A percentile compares a stretch with the other conserved stretches of the same genome.
These are phyloP conservation scores for Epicoccum nigrum DNA, from an alignment of 2,329 filamentous ascomycete species.

Conservation along the genomic window DNA sequence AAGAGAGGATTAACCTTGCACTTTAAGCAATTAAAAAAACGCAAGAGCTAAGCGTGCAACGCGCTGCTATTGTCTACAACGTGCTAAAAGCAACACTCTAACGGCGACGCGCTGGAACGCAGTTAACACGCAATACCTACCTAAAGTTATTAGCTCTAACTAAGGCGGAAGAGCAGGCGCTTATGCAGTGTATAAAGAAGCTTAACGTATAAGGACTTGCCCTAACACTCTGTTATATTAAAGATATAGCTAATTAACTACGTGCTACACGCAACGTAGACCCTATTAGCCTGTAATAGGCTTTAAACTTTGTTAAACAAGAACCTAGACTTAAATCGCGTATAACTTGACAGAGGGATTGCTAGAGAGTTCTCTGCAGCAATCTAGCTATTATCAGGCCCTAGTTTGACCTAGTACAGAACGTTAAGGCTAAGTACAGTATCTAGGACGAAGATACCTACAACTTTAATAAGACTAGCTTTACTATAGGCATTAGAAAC, in stretches of 20 bases:
- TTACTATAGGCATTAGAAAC: conserved; percentile 18
- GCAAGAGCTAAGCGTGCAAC: background rate
- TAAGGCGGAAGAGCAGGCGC: conserved; percentile 11
- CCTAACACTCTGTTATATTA: conserved; percentile 10
- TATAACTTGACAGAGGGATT: conserved; percentile 7
- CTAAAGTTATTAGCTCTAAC: conserved; percentile 10
- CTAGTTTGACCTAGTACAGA: background rate
- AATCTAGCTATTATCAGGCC: background rate
- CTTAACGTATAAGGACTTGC: conserved; percentile 13
- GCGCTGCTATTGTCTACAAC: background rate
- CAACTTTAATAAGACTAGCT: conserved; percentile 27
- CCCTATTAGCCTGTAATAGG: conserved; percentile 17
- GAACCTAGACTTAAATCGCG: conserved; percentile 13
- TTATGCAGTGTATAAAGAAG: conserved; percentile 10
- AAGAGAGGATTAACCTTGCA: background rate
- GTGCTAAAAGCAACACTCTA: conserved; percentile 11
- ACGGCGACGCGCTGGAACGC: conserved; percentile 3
- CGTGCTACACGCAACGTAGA: background rate
- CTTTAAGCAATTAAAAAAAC: background rate
- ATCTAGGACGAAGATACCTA: conserved; percentile 18
- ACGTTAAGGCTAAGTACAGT: background rate
- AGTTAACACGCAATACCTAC: conserved; percentile 11
- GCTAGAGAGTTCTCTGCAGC: conserved; percentile 4
- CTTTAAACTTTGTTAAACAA: conserved; percentile 10
- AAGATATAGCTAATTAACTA: conserved; percentile 19